Evolutionary conservation across 192 early-diverging fungal species (phyloP), one percentile per base, ranked within the genome.

Genomic region (Gryganskiella cystojenkinii): DNA sequence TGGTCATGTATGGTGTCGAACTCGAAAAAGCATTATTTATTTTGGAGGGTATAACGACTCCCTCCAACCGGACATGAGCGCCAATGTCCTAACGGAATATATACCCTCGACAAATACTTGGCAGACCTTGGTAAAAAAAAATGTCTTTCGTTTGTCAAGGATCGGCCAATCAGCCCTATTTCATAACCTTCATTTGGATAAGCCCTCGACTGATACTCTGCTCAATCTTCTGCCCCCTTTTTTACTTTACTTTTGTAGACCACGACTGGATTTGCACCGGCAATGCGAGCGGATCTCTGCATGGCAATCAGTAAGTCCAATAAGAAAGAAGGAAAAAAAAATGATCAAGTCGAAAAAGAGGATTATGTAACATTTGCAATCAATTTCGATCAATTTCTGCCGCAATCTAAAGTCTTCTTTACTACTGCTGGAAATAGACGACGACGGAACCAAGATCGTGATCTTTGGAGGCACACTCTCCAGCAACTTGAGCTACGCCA

Each of bases 241-340:
- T 22, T 66, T 52, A 30, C 19, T 20, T n/a, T n/a, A n/a, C n/a
- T n/a, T n/a, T n/a, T n/a, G n/a, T 44, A 74, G 71, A 4, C 14
- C 20, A 75, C 64, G 0, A 56, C 51, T 24, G 59, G 59, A 19
- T 30, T 42, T 9, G 35, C 24, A 2, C 72, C 73, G 52, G 11
- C 73, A 3, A 57, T 61, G 65, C 51, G 66, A 57, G 58, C 73
- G 45, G 73, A 78, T 27, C 65, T 56, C 35, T 78, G 66, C 66
- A 64, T 78, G 60, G n/a, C 66, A 0, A 47, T 59, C 4, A 68
- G 73, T 76, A 78, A 46, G 73, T 46, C 27, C 4, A 24, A 3
- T n/a, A 3, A 5, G 13, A 40, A 5, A 40, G 37, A 40, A 13
- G 37, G n/a, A n/a, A n/a, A n/a, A n/a, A n/a, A n/a, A n/a, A n/a